A percentile compares a stretch with the other conserved stretches of the same genome.
Evolutionary conservation across 169 alveolate species (phyloP).

Genomic region (Neospora caninum): DNA sequence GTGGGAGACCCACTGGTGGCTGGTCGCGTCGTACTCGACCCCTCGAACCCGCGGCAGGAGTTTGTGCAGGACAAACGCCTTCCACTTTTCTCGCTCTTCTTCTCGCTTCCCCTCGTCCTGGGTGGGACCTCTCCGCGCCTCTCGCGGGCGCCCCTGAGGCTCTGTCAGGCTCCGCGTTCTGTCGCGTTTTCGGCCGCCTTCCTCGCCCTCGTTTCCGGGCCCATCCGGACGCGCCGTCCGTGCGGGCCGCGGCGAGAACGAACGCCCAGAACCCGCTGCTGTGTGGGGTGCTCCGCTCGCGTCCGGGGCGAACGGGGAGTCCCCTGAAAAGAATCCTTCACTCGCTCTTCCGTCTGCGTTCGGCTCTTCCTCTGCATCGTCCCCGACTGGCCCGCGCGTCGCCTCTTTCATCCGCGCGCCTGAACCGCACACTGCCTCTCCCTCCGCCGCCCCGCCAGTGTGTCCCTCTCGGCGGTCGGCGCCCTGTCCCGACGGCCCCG

Average conservation of each 20-base stretch:
- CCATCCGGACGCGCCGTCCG: no score
- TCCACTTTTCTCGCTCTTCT: neutral
- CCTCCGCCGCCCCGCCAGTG: neutral
- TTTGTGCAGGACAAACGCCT: neutral
- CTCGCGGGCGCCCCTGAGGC: neutral
- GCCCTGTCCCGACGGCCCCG: no score
- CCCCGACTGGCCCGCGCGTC: neutral
- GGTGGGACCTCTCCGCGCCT: neutral
- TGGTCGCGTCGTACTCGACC: neutral
- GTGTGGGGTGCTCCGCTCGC: no score
- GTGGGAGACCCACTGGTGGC: constrained; percentile 22
- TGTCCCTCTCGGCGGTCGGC: no score
- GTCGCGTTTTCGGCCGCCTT: neutral
- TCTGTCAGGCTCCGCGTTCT: no score
- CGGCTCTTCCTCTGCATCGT: no score
- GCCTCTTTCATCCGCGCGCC: neutral
- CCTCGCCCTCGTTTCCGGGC: neutral
- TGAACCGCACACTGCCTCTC: neutral
- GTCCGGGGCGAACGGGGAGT: no score
- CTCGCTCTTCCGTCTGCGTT: no score
- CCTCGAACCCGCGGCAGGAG: constrained; percentile 23
- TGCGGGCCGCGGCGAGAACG: no score
- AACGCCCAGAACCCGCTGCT: no score
- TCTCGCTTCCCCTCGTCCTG: neutral
- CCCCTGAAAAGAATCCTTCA: no score